Percentiles rank a stretch among this genome's conserved stretches.
Conservation (phyloP, 164 flowering plant species). For the Chloranthus sessilifolius region DNA sequence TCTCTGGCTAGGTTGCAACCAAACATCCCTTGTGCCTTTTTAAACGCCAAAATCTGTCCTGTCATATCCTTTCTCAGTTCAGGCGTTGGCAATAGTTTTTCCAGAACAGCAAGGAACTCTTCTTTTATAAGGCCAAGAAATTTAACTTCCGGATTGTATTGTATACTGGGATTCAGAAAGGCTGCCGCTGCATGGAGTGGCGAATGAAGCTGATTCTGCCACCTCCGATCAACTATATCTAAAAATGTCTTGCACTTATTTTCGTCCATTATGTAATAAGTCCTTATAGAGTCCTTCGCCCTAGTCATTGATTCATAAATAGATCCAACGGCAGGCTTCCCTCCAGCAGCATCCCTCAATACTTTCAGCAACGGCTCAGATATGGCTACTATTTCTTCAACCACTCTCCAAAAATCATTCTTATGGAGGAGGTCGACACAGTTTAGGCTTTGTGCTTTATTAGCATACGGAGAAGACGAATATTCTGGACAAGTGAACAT, state of each 20-base stretch:
- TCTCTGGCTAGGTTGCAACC: conserved; percentile 81
- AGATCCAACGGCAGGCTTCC: conserved; percentile 75
- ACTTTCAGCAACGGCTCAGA: conserved; percentile 83
- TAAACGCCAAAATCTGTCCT: conserved; percentile 58
- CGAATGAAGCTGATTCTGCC: conserved; percentile 82
- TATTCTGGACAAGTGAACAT: conserved; percentile 77
- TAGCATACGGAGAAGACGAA: conserved; percentile 41
- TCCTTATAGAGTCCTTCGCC: conserved; percentile 76
- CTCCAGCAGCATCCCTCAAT: conserved; percentile 75
- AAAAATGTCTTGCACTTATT: conserved; percentile 77
- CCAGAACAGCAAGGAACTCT: conserved; percentile 66
- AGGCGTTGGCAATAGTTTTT: conserved; percentile 74
- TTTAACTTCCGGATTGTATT: conserved; percentile 78
- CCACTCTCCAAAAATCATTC: conserved; percentile 74
- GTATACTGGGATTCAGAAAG: conserved; percentile 85
- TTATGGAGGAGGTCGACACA: conserved; percentile 62
- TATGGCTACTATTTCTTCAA: conserved; percentile 77
- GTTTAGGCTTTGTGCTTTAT: conserved; percentile 50
- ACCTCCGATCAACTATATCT: conserved; percentile 79
- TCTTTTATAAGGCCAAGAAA: conserved; percentile 62
- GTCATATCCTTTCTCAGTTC: conserved; percentile 77
- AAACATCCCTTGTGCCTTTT: conserved; percentile 74
- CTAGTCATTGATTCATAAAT: conserved; percentile 73
- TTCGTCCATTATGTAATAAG: conserved; percentile 86
- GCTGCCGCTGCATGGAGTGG: conserved; percentile 94